Evolutionary conservation across 495 filamentous ascomycete genomes (phyloP), one percentile per base, ranked within the genome.

Genomic region (Pseudoneurospora amorphoporcata): DNA sequence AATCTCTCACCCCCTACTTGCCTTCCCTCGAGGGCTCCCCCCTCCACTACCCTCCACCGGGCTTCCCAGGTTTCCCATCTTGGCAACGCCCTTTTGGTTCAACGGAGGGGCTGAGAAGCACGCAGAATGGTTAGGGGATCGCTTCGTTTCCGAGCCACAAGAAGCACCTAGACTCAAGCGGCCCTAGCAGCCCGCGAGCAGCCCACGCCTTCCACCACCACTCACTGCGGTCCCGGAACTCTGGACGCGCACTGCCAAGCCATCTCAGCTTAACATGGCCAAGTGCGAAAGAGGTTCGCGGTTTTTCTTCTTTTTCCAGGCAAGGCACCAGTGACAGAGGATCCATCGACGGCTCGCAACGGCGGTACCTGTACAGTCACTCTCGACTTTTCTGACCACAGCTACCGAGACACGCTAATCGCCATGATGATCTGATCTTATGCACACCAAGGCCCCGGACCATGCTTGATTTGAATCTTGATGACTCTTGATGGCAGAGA

Each of bases 201-300:
- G 19, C 47, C 47, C 47, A 14, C 19, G 19, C 19, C 47, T 10
- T 58, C 47, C 23, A 23, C 47, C 23, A 23, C 47, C 47, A 29
- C 47, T 29, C 47, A 58, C 23, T 58, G 47, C 10, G 47, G 47
- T 61, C 75, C 73, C 73, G 68, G 68, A 76, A 76, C 69, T 70
- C 76, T 77, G 74, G 73, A 69, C 69, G 40, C 70, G 69, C 70
- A 58, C 16, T 37, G n/a, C n/a, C 29, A 42, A 35, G 29, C 71
- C 38, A 70, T 38, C 61, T 69, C 58, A 68, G 53, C 53, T 65
- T 29, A 65, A 35, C 53, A 32, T 65, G 14, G 29, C 53, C 53
- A 35, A 65, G 29, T 65, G 29, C 14, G 6, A 8, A 12, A 35
- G 53, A 35, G 53, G 53, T 65, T 65, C 53, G 53, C 53, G 29